Base-by-base conservation (phyloP, 1,284 basidiomycete genomes). In the Naganishia sp. region DNA sequence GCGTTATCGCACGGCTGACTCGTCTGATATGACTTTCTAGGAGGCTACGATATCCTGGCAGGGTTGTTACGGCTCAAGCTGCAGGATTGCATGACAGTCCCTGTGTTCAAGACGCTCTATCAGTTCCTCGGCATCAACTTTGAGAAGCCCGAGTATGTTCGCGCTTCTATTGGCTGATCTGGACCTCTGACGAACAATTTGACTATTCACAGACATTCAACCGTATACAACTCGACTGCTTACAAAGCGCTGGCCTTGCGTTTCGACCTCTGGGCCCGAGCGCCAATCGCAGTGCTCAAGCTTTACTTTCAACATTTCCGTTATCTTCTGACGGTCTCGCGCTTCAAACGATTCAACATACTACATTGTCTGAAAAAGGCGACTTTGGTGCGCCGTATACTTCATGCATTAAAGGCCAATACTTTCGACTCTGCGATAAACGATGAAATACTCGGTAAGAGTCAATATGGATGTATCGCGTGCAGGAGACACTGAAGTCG, bases 221-320 rank as follows among this genome's bases (percentile, higher is more conserved):
- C 88, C 0, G 84, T 97, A 32, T 85, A 87, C 58, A 96, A 96
- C 71, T 83, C 87, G 1, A 83, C 89, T 1, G 91, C 91, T 2
- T 96, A 95, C 74, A 85, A 86, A 52, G 84, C 88, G 1, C 84
- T 97, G 50, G 89, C 91, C 0, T 85, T 97, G 2, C 92, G 96
- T 74, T 91, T 96, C 71, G 88, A 92, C 67, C 85, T 97, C 6
- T 98, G 94, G 94, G 85, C 90, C 0, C 84, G 80, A 31, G 87
- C 90, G 0, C 80, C 82, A 1, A 73, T 80, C 4, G 87, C 88
- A 46, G 87, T 97, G 31, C 90, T 92, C 73, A 82, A 81, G 3
- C 84, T 87, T 18, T 89, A 94, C 73, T 82, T 94, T 0, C 86
- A 89, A 54, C 90, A 96, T 75, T 93, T 96, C 73, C 77, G 83